Base-by-base conservation (phyloP, 1,284 basidiomycete genomes). In the Microbotryomycetes sp. region DNA sequence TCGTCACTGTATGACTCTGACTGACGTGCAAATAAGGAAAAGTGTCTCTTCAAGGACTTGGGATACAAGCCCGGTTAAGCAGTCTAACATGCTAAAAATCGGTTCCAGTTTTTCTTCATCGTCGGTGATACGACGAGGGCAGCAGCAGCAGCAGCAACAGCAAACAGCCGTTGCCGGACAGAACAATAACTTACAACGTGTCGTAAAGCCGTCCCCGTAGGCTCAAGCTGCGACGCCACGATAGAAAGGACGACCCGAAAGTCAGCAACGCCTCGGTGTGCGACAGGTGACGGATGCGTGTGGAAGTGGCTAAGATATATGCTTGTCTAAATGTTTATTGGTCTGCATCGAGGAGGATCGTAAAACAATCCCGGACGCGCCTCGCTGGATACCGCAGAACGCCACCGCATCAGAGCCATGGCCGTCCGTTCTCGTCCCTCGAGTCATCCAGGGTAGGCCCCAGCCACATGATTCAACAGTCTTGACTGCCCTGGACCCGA, bases 241-340 rank as follows among this genome's bases (percentile, higher is more conserved):
- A n/a, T n/a, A n/a, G n/a, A n/a, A n/a, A n/a, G n/a, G n/a, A n/a
- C n/a, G n/a, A n/a, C n/a, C n/a, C n/a, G n/a, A n/a, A n/a, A n/a
- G n/a, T n/a, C n/a, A n/a, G n/a, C n/a, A n/a, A n/a, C n/a, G n/a
- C n/a, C n/a, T n/a, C n/a, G n/a, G n/a, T n/a, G n/a, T n/a, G n/a
- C n/a, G n/a, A n/a, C n/a, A n/a, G n/a, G n/a, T n/a, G n/a, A n/a
- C n/a, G n/a, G n/a, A n/a, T n/a, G n/a, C n/a, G n/a, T n/a, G n/a
- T n/a, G n/a, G 35, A 55, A 26, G 29, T 7, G 18, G 52, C 49
- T 59, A 52, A 55, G 61, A 28, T 30, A 62, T 62, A 62, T 62
- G 61, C 61, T 62, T 62, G 61, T 62, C 61, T 59, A 59, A 13
- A 27, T 30, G 11, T 28, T 5, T 53, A 18, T 55, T 4, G 28